Evolutionary conservation across 129 eudicot genomes (phyloP), one percentile per base, ranked within the genome.

Genomic region (Dittrichia graveolens): DNA sequence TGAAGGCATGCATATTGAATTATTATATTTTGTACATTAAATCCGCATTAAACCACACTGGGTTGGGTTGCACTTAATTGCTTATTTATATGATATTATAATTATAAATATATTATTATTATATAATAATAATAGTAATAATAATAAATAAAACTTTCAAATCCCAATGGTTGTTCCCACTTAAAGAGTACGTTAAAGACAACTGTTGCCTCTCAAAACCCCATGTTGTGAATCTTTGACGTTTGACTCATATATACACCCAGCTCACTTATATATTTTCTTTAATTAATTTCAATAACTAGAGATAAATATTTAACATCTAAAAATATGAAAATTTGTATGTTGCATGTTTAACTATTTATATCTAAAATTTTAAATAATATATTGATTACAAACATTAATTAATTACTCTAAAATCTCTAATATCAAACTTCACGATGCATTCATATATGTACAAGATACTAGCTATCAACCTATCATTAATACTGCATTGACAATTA

Each of bases 151-250:
- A 79, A 58, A 73, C 71, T 66, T 81, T 77, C 82, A 76, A 81
- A 84, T 87, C 85, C 89, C 92, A 73, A 83, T 61, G 80, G 72
- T 77, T 68, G 76, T 82, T 69, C 64, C 78, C 82, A 48, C 85
- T 81, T 55, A 65, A 60, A 80, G 67, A 73, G 63, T 67, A 69
- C 62, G 83, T 81, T 55, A 65, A 60, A 80, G 67, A 73, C 67
- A 72, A 69, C 62, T 58, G 47, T 60, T 67, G 77, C 61, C 42
- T 78, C 88, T 71, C 75, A 61, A 84, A 72, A 40, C 69, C 78
- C 78, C 42, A 55, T 66, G 46, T 48, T 41, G 31, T 79, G 58
- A 67, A 47, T 66, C 83, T 73, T 67, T 73, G 74, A 73, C 75
- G n/a, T 70, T 78, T 78, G 82, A 78, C 82, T 71, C 54, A 39